These are phyloP conservation scores for Prunus padus DNA, from an alignment of 306 rosid species.

Conservation along the genomic window DNA sequence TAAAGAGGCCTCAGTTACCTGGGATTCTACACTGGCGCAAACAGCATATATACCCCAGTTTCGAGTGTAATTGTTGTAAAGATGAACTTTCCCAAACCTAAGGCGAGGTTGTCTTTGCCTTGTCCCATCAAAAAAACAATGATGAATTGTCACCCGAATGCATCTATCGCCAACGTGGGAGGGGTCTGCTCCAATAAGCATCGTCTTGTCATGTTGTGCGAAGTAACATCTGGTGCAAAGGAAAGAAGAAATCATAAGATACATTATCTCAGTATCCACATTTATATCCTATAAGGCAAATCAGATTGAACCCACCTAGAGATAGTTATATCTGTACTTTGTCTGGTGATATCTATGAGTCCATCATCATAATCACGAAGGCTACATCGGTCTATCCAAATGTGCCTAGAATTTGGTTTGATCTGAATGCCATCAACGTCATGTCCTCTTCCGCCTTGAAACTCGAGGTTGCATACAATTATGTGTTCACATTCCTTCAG, in stretches of 20 bases:
- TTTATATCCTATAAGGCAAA: neutral
- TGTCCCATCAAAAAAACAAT: constrained; percentile 40
- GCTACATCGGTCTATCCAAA: constrained; percentile 44
- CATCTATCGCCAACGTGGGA: constrained; percentile 39
- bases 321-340: constrained; percentile 39
- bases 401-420: constrained; percentile 38
- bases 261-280: neutral
- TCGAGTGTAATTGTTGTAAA: constrained; percentile 37
- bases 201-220: constrained; percentile 38
- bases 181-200: constrained; percentile 45
- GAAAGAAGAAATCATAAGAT: constrained; percentile 4
- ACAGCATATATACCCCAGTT: constrained; percentile 40
- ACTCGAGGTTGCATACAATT: constrained; percentile 41
- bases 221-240: constrained; percentile 35
- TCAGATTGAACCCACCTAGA: constrained; percentile 27
- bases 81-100: constrained; percentile 44
- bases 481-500: constrained; percentile 40
- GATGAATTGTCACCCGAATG: constrained; percentile 42
- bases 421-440: constrained; percentile 46
- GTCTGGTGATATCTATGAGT: constrained; percentile 40
- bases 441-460: constrained; percentile 41
- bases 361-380: constrained; percentile 42
- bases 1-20: constrained; percentile 20
- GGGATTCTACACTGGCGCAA: constrained; percentile 42
- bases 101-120: constrained; percentile 45